phyloP scores from a whole-genome alignment of 306 rosid species.

The Ceratonia siliqua region DNA sequence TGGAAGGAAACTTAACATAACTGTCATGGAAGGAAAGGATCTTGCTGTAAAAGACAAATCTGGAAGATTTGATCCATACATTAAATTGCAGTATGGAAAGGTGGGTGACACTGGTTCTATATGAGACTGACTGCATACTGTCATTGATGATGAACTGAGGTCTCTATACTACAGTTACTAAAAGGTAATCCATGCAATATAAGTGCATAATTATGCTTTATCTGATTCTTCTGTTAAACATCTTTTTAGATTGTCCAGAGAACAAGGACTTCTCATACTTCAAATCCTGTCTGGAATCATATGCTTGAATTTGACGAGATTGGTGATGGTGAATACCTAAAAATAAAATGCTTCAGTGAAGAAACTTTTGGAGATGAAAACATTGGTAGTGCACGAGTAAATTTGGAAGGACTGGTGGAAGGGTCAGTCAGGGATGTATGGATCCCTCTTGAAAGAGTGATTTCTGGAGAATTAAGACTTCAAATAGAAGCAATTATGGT shows the following conservation, averaged over 20 bases:
- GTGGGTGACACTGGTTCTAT: constrained; percentile 39
- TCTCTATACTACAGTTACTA: constrained; percentile 12
- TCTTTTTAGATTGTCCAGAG: constrained; percentile 58
- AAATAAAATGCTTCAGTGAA: constrained; percentile 57
- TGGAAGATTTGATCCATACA: constrained; percentile 57
- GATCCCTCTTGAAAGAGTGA: constrained; percentile 75
- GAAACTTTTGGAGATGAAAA: constrained; percentile 62
- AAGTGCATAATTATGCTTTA: constrained; percentile 6
- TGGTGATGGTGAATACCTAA: constrained; percentile 64
- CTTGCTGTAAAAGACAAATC: constrained; percentile 57
- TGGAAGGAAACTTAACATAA: constrained; percentile 69
- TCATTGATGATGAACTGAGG: not conserved
- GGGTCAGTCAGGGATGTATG: constrained; percentile 63
- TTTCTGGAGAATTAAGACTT: constrained; percentile 74
- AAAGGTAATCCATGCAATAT: not conserved
- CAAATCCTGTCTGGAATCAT: constrained; percentile 58
- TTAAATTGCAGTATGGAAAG: constrained; percentile 81
- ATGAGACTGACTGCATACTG: not conserved
- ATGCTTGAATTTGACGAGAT: constrained; percentile 72
- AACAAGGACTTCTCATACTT: constrained; percentile 53
- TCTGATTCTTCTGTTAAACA: constrained; percentile 16
- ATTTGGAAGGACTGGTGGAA: constrained; percentile 70
- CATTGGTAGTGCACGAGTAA: constrained; percentile 69
- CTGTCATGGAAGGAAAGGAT: constrained; percentile 70
- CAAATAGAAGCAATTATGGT: constrained; percentile 55